Evolutionary conservation across 306 rosid species (phyloP), one percentile per base, ranked within the genome.

Genomic region (Cotoneaster glaucophyllus): DNA sequence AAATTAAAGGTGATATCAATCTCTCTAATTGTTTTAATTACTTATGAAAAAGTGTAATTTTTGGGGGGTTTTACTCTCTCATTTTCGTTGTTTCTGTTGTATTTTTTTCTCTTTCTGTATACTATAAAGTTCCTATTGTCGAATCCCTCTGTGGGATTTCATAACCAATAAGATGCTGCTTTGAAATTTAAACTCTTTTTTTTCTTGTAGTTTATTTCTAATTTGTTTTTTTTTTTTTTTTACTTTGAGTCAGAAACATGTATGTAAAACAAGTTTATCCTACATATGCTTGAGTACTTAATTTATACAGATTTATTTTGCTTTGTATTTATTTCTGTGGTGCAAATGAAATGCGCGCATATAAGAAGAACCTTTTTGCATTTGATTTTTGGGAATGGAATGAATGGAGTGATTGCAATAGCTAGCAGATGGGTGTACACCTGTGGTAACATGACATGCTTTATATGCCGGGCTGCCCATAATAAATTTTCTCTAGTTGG

Each of bases 81-180:
- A 12, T 32, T 58, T 65, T 52, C 19, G 29, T 37, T 41, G 37
- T 65, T 50, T 44, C 24, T 39, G 6, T 34, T 50, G 69, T 56
- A 66, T 57, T 70, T 54, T 72, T 67, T n/a, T 64, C 29, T 32
- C 31, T 67, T 71, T n/a, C 48, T 79, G 73, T 83, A 70, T 77
- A 59, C 83, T 69, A 54, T 18, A 75, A 64, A 67, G 67, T 41
- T 78, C 56, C 43, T 74, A 78, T 64, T 58, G 78, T 78, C 74
- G 74, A 74, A 75, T 74, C 76, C 82, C 81, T 58, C 24, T n/a
- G 67, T 11, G 84, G 84, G 84, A 81, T 81, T 81, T 70, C 74
- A 53, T 70, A 76, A 64, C 75, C 64, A 81, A 70, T 75, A 81
- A 64, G 68, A 39, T 45, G 72, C 37, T 32, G 64, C 28, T 53